Evolutionary conservation across 1,139 yeast genomes (phyloP).

Genomic region (Yamadazyma friedrichii): DNA sequence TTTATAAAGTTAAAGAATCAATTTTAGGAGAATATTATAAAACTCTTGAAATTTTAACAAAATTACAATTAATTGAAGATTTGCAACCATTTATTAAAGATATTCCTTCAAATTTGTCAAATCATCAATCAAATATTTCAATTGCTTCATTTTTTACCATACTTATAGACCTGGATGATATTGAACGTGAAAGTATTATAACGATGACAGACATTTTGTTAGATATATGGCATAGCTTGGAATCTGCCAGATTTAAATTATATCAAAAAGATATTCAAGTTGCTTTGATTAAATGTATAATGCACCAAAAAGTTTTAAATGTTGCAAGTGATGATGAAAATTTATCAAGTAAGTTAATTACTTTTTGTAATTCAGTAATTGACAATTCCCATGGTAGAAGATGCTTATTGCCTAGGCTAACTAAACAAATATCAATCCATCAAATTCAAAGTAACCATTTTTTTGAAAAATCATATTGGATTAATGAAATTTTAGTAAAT

Average conservation of each 20-base stretch:
- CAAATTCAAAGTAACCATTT: slow-evolving; percentile 28
- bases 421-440: slow-evolving; percentile 40
- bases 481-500: slow-evolving; percentile 50
- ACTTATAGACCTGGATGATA: slow-evolving; percentile 9
- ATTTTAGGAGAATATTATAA: slow-evolving; percentile 35
- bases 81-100: slow-evolving; percentile 5
- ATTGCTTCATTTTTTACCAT: slow-evolving; percentile 19
- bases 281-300: slow-evolving; percentile 36
- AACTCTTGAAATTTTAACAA: slow-evolving; percentile 13
- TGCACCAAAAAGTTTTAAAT: slow-evolving; percentile 17
- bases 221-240: slow-evolving; percentile 57
- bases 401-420: slow-evolving; percentile 61
- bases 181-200: slow-evolving; percentile 3
- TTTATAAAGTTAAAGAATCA: slow-evolving; percentile 46
- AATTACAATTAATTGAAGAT: not conserved
- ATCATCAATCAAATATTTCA: slow-evolving; percentile 25
- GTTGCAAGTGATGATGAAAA: slow-evolving; percentile 18
- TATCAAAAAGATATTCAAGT: slow-evolving; percentile 66
- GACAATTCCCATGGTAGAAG: slow-evolving; percentile 62
- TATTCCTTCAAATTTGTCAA: slow-evolving; percentile 23
- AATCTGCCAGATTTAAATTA: slow-evolving; percentile 61
- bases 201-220: slow-evolving; percentile 31
- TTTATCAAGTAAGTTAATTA: slow-evolving; percentile 22
- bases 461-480: slow-evolving; percentile 51
- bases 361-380: slow-evolving; percentile 46